Evolutionary conservation across 2,329 filamentous ascomycete species (phyloP), one percentile per base, ranked within the genome.

Genomic region (Ophiobolus disseminans): DNA sequence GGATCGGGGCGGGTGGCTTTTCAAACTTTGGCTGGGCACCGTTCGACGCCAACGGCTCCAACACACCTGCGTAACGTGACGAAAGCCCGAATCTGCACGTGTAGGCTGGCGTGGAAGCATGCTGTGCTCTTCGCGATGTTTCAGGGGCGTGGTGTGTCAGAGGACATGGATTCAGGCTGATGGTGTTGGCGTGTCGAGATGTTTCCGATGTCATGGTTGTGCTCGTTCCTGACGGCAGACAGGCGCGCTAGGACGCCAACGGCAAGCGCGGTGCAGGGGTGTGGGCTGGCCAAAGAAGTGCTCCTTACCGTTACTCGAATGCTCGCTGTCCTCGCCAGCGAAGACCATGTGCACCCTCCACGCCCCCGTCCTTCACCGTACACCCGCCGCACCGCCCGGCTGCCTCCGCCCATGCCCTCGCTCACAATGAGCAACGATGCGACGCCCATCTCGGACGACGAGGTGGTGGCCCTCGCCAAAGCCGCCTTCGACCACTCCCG

Each of bases 401-500:
- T 28, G 31, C 26, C 40, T 34, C 28, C 25, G 53, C 45, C 40
- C 48, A 28, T n/a, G 25, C 45, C n/a, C n/a, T n/a, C 51, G 49
- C 58, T 47, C 62, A 50, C 45, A 52, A 74, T 73, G 72, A 74
- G 69, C 67, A 72, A 73, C 70, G 71, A 73, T 60, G 48, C 57
- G 31, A 63, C 59, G 55, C 78, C 81, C 43, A 78, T 86, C 66
- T 81, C 86, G 14, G 76, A 86, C 30, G 77, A 76, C 34, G 85
- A 90, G 68, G 85, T 90, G 55, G 83, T 90, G 41, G 77, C 78
- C 46, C 78, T 89, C 39, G 85, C 85, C 26, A 82, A 81, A 58
- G 84, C 88, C 61, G 85, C 86, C 35, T 87, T 90, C 81, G 81
- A 82, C 54, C 80, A 79, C 61, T 87, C 87, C 45, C 76, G 87